These are phyloP conservation scores for Streptanthus diversifolius DNA, from an alignment of 345 rosid genomes.

Conservation along the genomic window DNA sequence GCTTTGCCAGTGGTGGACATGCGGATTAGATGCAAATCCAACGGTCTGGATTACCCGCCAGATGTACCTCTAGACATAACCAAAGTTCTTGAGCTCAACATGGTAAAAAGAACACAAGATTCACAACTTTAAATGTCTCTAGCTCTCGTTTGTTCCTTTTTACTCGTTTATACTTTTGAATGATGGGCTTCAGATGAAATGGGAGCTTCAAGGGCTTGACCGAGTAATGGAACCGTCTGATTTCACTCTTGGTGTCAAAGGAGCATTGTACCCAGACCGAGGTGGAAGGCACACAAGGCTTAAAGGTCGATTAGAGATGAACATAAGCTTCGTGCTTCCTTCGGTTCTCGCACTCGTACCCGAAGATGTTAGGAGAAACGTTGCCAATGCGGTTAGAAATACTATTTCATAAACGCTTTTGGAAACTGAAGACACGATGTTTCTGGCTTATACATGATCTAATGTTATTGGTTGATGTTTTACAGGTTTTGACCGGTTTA, in stretches of 20 bases:
- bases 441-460: neutral
- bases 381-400: constrained; percentile 64
- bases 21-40: constrained; percentile 64
- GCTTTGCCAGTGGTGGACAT: constrained; percentile 78
- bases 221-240: constrained; percentile 51
- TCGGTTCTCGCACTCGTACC: constrained; percentile 64
- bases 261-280: constrained; percentile 62
- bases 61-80: constrained; percentile 50
- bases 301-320: constrained; percentile 75
- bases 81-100: constrained; percentile 72
- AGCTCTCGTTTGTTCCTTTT: neutral
- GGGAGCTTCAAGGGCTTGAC: constrained; percentile 88
- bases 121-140: neutral
- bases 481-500: constrained; percentile 54
- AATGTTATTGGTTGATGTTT: neutral
- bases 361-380: constrained; percentile 52
- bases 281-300: constrained; percentile 49
- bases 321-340: constrained; percentile 66
- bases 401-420: neutral
- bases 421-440: neutral
- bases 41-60: constrained; percentile 66
- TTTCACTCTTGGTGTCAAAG: constrained; percentile 62
- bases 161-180: neutral
- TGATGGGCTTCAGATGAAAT: constrained; percentile 47
- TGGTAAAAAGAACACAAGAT: constrained; percentile 39